Conservation (phyloP, 495 filamentous ascomycete genomes). For the Trichoderma erinaceum region DNA sequence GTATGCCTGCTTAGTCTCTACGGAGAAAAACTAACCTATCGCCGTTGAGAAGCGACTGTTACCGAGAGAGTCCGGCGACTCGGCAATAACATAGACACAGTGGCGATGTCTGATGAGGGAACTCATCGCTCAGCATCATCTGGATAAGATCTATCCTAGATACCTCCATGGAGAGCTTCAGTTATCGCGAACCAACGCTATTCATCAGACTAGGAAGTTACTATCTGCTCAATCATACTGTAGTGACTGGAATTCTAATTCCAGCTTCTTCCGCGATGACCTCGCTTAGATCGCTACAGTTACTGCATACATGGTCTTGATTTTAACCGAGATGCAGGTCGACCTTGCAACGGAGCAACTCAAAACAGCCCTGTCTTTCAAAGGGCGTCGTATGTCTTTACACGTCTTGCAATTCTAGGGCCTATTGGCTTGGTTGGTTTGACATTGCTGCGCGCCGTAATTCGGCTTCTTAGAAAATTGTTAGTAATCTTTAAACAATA, state of each 20-base stretch:
- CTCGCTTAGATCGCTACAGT: conserved; percentile 39
- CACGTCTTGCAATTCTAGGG: conserved; percentile 42
- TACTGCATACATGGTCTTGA: conserved; percentile 47
- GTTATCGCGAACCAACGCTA: conserved; percentile 34
- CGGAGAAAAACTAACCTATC: conserved; percentile 35
- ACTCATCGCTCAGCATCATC: conserved; percentile 19
- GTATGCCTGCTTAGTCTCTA: conserved; percentile 32
- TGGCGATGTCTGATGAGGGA: conserved; percentile 19
- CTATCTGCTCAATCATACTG: conserved; percentile 21
- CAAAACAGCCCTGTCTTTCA: conserved; percentile 37
- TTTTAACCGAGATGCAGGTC: conserved; percentile 55
- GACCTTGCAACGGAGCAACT: conserved; percentile 39
- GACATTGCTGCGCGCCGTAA: not conserved
- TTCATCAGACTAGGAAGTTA: conserved; percentile 23
- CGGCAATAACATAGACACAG: conserved; percentile 20
- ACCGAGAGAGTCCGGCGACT: conserved; percentile 19
- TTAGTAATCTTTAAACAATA: not conserved
- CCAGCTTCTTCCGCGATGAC: conserved; percentile 39
- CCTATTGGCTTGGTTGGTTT: conserved; percentile 16
- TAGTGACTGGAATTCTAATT: conserved; percentile 28
- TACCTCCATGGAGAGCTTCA: conserved; percentile 44
- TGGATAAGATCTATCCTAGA: conserved; percentile 35
- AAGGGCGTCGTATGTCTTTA: conserved; percentile 46
- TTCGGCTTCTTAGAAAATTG: not conserved
- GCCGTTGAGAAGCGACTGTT: conserved; percentile 30